These are phyloP conservation scores for Cercospora sp. DNA, from an alignment of 2,329 filamentous ascomycete genomes.

Conservation along the genomic window DNA sequence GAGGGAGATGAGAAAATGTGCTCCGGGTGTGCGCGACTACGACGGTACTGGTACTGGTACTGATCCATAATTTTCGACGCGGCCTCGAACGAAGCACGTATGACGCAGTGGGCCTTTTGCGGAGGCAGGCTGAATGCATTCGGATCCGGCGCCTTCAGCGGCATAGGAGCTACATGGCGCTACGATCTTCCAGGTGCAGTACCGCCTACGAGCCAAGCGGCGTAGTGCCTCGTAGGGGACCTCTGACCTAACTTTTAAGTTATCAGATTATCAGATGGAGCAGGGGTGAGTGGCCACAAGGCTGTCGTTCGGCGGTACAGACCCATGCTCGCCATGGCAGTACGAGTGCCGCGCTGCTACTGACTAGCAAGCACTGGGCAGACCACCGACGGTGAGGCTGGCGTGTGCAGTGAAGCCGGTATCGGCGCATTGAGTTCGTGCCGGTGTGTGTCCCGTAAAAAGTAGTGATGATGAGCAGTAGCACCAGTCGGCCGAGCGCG, in stretches of 20 bases:
- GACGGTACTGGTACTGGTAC: neutral
- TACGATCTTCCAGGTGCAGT: neutral
- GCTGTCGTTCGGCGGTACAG: neutral
- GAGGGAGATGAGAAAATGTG: neutral
- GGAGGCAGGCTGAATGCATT: neutral
- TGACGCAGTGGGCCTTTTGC: neutral
- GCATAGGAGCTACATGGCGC: neutral
- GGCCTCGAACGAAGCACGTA: neutral
- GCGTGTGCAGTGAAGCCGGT: neutral
- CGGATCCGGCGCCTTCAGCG: neutral
- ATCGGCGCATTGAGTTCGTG: neutral
- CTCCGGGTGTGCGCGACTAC: neutral
- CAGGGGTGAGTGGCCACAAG: neutral
- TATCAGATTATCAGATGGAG: constrained; percentile 3
- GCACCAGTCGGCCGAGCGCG: neutral
- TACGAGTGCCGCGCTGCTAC: neutral
- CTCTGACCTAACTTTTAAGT: neutral
- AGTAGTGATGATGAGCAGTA: neutral
- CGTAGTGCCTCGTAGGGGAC: neutral
- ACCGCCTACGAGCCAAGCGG: neutral
- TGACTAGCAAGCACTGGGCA: neutral
- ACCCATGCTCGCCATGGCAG: neutral
- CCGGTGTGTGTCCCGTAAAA: neutral
- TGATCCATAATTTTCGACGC: neutral
- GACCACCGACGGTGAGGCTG: neutral